phyloP scores from a whole-genome alignment of 306 rosid genomes.

The Prunus armeniaca region DNA sequence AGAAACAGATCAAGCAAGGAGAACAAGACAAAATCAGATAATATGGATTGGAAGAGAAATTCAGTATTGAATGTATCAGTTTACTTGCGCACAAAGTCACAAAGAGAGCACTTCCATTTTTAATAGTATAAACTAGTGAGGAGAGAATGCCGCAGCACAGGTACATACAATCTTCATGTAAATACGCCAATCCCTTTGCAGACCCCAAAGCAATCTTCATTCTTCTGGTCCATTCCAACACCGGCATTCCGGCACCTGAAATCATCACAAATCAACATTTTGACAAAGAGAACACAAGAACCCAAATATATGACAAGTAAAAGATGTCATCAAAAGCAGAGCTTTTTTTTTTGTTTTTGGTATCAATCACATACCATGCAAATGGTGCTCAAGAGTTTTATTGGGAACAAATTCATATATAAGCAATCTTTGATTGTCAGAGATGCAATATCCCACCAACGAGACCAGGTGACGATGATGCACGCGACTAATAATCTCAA shows the following conservation, averaged over 20 bases:
- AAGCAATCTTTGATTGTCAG: slow-evolving; percentile 66
- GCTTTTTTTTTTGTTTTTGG: neutral
- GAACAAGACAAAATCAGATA: slow-evolving; percentile 6
- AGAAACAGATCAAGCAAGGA: slow-evolving; percentile 23
- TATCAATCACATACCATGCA: slow-evolving; percentile 54
- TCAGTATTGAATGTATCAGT: neutral
- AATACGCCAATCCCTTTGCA: slow-evolving; percentile 87
- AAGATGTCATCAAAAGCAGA: neutral
- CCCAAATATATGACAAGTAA: neutral
- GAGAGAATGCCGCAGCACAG: slow-evolving; percentile 4
- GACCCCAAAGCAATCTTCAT: slow-evolving; percentile 80
- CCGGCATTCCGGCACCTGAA: slow-evolving; percentile 51
- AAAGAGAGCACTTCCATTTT: neutral
- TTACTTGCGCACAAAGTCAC: neutral
- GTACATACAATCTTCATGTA: slow-evolving; percentile 85
- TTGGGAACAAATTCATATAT: slow-evolving; percentile 91
- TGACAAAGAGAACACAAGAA: neutral
- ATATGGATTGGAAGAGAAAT: neutral
- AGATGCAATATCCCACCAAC: slow-evolving; percentile 76
- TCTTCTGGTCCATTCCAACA: slow-evolving; percentile 82
- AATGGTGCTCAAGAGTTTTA: slow-evolving; percentile 78
- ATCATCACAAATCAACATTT: neutral
- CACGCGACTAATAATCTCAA: slow-evolving; percentile 78
- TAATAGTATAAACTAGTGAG: no score
- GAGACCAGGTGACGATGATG: slow-evolving; percentile 92